phyloP scores from a whole-genome alignment of 1,284 basidiomycete species.

The Ceratobasidium sp. region DNA sequence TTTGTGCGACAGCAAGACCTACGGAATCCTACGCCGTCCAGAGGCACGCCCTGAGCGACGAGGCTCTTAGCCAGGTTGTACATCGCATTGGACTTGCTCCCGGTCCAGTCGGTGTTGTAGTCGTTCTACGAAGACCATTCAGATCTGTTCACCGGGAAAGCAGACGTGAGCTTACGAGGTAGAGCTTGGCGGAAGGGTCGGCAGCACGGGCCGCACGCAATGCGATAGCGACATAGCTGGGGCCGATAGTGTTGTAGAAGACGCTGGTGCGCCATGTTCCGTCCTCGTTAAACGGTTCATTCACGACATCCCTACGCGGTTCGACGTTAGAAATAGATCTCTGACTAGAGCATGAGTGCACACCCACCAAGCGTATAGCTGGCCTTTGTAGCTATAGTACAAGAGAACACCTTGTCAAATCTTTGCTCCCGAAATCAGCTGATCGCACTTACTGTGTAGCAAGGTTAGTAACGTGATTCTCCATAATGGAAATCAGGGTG shows the following conservation, averaged over 20 bases:
- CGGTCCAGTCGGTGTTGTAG: constrained; percentile 41
- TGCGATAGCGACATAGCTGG: constrained; percentile 55
- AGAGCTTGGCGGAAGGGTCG: constrained; percentile 53
- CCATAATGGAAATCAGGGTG: constrained; percentile 42
- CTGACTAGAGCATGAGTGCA: background rate
- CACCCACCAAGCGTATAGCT: constrained; percentile 52
- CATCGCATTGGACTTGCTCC: constrained; percentile 56
- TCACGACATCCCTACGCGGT: constrained; percentile 52
- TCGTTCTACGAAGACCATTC: background rate
- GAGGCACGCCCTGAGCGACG: constrained; percentile 53
- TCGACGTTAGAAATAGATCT: background rate
- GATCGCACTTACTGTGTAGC: constrained; percentile 39
- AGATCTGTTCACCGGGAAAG: background rate
- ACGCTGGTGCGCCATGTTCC: constrained; percentile 55
- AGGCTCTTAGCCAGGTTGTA: constrained; percentile 56
- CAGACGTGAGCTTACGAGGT: constrained; percentile 46
- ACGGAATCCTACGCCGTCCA: constrained; percentile 59
- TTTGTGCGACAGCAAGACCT: background rate
- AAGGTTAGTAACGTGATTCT: constrained; percentile 42
- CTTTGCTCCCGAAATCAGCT: background rate
- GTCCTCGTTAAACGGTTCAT: constrained; percentile 65
- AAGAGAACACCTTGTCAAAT: background rate
- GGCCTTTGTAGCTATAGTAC: constrained; percentile 52
- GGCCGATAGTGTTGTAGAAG: constrained; percentile 58
- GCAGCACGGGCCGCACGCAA: constrained; percentile 56